Evolutionary conservation across 2,329 filamentous ascomycete species (phyloP), one percentile per base, ranked within the genome.

Genomic region (Plectosphaerella sp.): DNA sequence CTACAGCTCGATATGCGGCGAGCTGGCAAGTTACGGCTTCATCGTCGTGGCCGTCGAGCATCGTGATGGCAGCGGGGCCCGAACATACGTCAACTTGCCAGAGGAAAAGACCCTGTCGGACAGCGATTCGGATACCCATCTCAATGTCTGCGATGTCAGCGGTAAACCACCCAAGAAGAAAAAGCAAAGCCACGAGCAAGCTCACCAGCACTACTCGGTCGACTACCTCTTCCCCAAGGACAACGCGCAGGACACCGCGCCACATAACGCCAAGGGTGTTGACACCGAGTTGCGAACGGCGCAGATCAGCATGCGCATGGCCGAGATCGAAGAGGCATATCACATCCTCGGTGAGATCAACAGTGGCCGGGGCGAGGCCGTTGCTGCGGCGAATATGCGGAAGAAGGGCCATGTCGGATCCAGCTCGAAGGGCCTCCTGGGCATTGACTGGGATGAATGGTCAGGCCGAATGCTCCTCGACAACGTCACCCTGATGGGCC

Each of bases 1-100:
- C 56, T 86, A 85, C 60, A 84, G 79, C 16, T 76, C 77, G 15
- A 70, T 87, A 2, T 87, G 83, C 57, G 82, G 83, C 8, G 83
- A 88, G 57, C 79, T 88, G 57, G 84, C 83, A 0, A 84, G 80
- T 60, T 83, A 85, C 57, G 83, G 84, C 0, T 85, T 87, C 58
- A 71, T 88, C 1, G 82, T 88, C 0, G 77, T 83, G 35, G 82
- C 83, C 0, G 61, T 88, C 22, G 84, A 88, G 64, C 84, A 88
- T 62, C 68, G 84, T 25, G 84, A 87, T 61, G 84, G 84, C 1
- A 83, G 79, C 51, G 82, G 81, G 3, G 81, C 84, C 4, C 70
- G 83, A 47, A 82, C 79, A 0, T 81, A 79, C 54, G 74, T 87
- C 52, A 87, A 85, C 58, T 73, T 84, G 45, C 71, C 73, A 0